A percentile compares a stretch with the other conserved stretches of the same genome.
Conservation (phyloP, 2,329 filamentous ascomycete species). For the Neocucurbitaria cava region DNA sequence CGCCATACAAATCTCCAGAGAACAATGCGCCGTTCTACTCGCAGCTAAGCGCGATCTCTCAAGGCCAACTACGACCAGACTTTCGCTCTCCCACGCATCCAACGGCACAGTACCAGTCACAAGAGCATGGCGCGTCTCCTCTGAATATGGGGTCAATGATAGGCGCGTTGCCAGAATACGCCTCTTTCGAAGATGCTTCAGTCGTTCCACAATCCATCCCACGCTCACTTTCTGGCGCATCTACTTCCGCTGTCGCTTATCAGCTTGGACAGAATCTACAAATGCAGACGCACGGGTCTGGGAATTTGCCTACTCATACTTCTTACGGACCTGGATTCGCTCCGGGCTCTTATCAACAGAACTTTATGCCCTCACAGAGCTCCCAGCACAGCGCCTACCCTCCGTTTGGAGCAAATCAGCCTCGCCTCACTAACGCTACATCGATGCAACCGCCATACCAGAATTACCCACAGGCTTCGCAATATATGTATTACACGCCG, state of each 20-base stretch:
- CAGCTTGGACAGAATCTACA: slow-evolving; percentile 50
- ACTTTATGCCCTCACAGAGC: slow-evolving; percentile 34
- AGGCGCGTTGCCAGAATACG: slow-evolving; percentile 47
- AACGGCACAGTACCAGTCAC: slow-evolving; percentile 29
- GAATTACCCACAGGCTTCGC: slow-evolving; percentile 39
- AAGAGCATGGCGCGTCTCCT: slow-evolving; percentile 33
- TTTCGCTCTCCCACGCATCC: slow-evolving; percentile 35
- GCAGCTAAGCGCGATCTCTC: slow-evolving; percentile 44
- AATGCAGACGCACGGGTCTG: slow-evolving; percentile 33
- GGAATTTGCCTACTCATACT: slow-evolving; percentile 30
- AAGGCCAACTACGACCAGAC: slow-evolving; percentile 37
- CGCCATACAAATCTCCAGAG: slow-evolving; percentile 28
- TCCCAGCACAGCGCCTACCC: slow-evolving; percentile 33
- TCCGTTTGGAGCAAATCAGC: slow-evolving; percentile 31
- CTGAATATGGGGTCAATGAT: slow-evolving; percentile 49
- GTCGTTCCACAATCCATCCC: slow-evolving; percentile 32
- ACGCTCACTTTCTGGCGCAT: slow-evolving; percentile 46
- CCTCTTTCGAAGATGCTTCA: slow-evolving; percentile 24
- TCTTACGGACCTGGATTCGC: slow-evolving; percentile 37
- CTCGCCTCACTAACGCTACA: slow-evolving; percentile 29
- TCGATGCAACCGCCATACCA: slow-evolving; percentile 38
- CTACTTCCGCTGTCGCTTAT: slow-evolving; percentile 50
- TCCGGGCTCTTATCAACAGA: slow-evolving; percentile 36
- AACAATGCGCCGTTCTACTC: slow-evolving; percentile 46
- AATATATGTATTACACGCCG: slow-evolving; percentile 46